Conservation (phyloP, 2,329 filamentous ascomycete genomes). For the Colletotrichum coccodes region DNA sequence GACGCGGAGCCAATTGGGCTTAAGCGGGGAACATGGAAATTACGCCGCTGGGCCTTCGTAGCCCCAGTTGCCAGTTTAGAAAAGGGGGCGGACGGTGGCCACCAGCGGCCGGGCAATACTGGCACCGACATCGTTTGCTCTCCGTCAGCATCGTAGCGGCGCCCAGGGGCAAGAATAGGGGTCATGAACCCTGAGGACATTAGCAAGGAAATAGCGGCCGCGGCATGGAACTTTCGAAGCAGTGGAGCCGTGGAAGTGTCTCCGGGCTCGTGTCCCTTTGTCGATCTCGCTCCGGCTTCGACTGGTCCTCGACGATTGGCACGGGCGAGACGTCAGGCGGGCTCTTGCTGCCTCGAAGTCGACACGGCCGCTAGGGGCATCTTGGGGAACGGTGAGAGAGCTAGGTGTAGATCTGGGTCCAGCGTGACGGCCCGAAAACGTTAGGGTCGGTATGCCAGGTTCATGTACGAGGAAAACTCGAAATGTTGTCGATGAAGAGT, state of each 20-base stretch:
- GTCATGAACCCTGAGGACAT: constrained; percentile 19
- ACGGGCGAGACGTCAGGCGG: constrained; percentile 4
- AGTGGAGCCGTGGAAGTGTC: constrained; percentile 23
- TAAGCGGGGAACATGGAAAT: constrained; percentile 19
- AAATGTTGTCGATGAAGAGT: background rate
- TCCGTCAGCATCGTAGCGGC: background rate
- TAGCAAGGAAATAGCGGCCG: constrained; percentile 5
- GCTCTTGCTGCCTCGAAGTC: constrained; percentile 5
- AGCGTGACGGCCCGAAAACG: constrained; percentile 29
- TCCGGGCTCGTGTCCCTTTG: constrained; percentile 19
- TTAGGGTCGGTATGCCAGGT: constrained; percentile 12
- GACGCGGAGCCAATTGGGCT: constrained; percentile 2
- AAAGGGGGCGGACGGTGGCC: constrained; percentile 13
- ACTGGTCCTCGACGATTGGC: background rate
- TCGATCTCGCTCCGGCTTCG: constrained; percentile 22
- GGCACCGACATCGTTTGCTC: background rate
- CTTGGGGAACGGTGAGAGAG: constrained; percentile 9
- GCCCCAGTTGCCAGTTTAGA: constrained; percentile 6
- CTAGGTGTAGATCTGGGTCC: constrained; percentile 30
- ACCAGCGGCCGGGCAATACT: background rate
- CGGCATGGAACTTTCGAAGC: constrained; percentile 29
- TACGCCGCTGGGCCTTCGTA: constrained; percentile 3
- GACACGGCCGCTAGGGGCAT: constrained; percentile 20
- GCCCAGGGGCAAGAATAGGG: constrained; percentile 25
- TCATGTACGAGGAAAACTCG: constrained; percentile 11